Evolutionary conservation across 208 protist genomes (phyloP), one percentile per base, ranked within the genome.

Genomic region (Kentomonas sorsogonicus): DNA sequence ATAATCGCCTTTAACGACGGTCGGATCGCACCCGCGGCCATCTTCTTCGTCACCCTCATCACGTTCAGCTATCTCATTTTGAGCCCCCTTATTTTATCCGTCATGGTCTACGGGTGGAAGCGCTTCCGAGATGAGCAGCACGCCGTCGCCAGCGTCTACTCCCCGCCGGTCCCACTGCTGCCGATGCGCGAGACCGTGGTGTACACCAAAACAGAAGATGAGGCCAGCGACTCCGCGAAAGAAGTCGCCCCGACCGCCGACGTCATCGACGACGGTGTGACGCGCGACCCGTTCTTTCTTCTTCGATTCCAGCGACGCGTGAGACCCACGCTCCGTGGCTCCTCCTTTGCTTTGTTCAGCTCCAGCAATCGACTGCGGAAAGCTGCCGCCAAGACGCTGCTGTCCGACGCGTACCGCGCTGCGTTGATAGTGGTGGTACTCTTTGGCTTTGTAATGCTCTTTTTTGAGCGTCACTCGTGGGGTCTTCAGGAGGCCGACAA

Each of bases 381-480:
- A 0, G 40, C 50, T 40, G 47, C 80, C 40, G 43, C 71, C 43
- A 58, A 38, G 22, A 45, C 83, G 7, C 40, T 89, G 18, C 60
- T 48, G 56, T 80, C 70, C 11, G 18, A 61, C 23, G 22, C 57
- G 4, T 89, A 80, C 50, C 52, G 64, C 16, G 25, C 79, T 1
- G 3, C 79, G 25, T 65, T 65, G 29, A 57, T 62, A 1, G 22
- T 73, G 2, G 44, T 31, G 30, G 74, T 93, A 5, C 13, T 69
- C 0, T 0, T 69, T 13, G 82, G 84, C 26, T 60, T 72, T 26
- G 51, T 85, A 0, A 52, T 67, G 1, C 74, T 95, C 13, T 77
- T 88, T 34, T 78, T 89, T 39, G 79, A 89, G 53, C 44, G 65
- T n/a, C n/a, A n/a, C n/a, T n/a, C n/a, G n/a, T n/a, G n/a, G n/a